phyloP scores from a whole-genome alignment of 1,284 basidiomycete species.

The Microbotryum silenes-acaulis region DNA sequence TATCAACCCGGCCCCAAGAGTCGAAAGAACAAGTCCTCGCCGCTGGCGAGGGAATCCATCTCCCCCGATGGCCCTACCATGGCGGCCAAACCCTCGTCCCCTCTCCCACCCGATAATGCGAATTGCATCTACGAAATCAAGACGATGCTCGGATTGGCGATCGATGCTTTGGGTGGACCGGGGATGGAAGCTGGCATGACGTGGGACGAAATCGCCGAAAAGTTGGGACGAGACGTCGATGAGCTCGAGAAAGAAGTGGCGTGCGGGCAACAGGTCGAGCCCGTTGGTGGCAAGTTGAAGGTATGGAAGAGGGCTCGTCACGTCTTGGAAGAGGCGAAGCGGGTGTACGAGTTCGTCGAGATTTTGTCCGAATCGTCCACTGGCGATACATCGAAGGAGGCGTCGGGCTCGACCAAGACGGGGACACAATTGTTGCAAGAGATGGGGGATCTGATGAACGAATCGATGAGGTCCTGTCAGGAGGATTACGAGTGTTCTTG shows the following conservation, averaged over 20 bases:
- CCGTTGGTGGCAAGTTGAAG: constrained; percentile 30
- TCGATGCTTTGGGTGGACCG: constrained; percentile 25
- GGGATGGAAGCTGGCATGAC: constrained; percentile 29
- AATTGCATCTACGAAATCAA: constrained; percentile 26
- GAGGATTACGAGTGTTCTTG: constrained; percentile 69
- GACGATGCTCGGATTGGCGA: constrained; percentile 25
- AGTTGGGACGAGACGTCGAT: constrained; percentile 14
- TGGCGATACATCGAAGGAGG: not conserved
- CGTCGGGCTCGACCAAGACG: constrained; percentile 10
- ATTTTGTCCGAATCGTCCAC: constrained; percentile 14
- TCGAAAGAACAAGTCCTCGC: constrained; percentile 2
- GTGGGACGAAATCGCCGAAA: constrained; percentile 29
- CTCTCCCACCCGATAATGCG: constrained; percentile 15
- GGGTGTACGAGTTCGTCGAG: constrained; percentile 34
- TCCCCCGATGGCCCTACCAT: constrained; percentile 14
- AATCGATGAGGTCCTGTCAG: constrained; percentile 62
- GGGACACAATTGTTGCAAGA: constrained; percentile 40
- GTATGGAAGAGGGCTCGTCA: constrained; percentile 33
- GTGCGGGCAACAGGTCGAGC: constrained; percentile 32
- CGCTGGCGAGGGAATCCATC: constrained; percentile 4
- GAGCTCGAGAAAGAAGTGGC: constrained; percentile 20
- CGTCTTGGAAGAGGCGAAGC: constrained; percentile 32
- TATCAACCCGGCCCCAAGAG: constrained; percentile 16
- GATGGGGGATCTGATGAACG: constrained; percentile 68
- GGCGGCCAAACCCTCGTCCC: constrained; percentile 20